Base-by-base conservation (phyloP, 169 alveolate species). In the Plasmodium reichenowi region DNA sequence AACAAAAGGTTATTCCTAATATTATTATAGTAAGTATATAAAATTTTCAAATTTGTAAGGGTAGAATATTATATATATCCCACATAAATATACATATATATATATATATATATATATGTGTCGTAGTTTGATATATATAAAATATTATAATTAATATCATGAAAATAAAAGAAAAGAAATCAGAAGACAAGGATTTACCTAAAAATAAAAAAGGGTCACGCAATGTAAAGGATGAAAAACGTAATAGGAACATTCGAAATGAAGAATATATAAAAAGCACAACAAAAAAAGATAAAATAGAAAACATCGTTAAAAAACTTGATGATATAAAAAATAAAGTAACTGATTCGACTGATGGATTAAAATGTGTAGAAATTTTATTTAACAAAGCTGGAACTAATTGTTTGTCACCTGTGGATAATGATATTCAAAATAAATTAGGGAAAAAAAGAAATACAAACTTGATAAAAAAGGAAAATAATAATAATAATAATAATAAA, bases 341-440 rank as follows among this genome's bases (percentile, higher is more conserved):
- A 7, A 48, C 47, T 20, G 56, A 24, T 24, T 80, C 73, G 13
- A 67, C 83, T 38, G 83, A 80, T 22, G 29, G 68, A 24, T 80
- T 80, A 8, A 80, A 80, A 59, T 80, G 66, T 38, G 89, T 60
- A 6, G 89, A 80, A 54, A 24, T 80, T 10, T 80, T 80, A 67
- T 80, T 66, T 26, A 58, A 80, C 43, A 52, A 48, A 22, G 76
- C 89, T 22, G 89, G 89, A 9, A 54, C 58, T n/a, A 80, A 54
- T 29, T 80, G 89, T 67, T 63, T 24, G 45, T n/a, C 20, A 29
- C 43, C 43, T 29, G 7, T 29, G 6, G 43, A 29, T 29, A 29
- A 29, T 29, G 6, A 29, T 29, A 3, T 29, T 29, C 43, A 29
- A 29, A 29, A 29, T 29, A 29, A 29, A 29, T 4, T 29, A 0